Evolutionary conservation across 75 land plant species (phyloP).

Genomic region (Selaginella moellendorffii): DNA sequence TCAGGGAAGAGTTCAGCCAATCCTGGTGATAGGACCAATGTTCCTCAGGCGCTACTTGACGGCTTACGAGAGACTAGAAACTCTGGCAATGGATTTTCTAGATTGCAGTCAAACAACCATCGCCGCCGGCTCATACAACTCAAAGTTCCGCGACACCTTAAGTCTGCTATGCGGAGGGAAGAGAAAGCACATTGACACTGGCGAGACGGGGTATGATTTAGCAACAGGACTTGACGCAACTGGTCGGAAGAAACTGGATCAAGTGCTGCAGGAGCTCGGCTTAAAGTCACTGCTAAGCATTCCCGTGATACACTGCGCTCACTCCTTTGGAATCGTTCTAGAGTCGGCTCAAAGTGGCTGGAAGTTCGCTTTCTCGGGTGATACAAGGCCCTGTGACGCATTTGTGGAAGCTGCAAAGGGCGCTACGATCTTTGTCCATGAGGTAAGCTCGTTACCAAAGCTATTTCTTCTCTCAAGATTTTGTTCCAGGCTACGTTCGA

Average conservation of each 20-base stretch:
- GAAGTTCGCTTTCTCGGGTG: slow-evolving; percentile 97
- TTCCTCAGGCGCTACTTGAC: slow-evolving; percentile 59
- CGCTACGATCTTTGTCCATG: slow-evolving; percentile 92
- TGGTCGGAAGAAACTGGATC: slow-evolving; percentile 35
- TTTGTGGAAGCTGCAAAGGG: slow-evolving; percentile 74
- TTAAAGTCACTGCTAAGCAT: slow-evolving; percentile 55
- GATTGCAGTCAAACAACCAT: slow-evolving; percentile 60
- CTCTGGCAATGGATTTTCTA: slow-evolving; percentile 68
- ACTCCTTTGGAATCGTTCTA: slow-evolving; percentile 74
- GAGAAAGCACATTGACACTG: slow-evolving; percentile 52
- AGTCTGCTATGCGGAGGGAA: too few species aligned
- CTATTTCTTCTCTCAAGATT: neutral
- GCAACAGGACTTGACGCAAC: slow-evolving; percentile 21
- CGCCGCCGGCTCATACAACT: too few species aligned
- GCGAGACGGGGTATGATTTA: slow-evolving; percentile 35
- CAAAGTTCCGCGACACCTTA: too few species aligned
- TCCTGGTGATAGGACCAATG: slow-evolving; percentile 82
- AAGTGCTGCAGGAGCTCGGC: slow-evolving; percentile 42
- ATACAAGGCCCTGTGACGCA: slow-evolving; percentile 83
- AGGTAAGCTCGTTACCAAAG: slow-evolving; percentile 31
- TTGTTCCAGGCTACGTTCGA: slow-evolving; percentile 86
- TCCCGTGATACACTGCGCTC: slow-evolving; percentile 81
- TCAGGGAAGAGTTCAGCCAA: slow-evolving; percentile 33
- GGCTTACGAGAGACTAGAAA: slow-evolving; percentile 81
- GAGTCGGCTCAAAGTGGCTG: slow-evolving; percentile 57